Evolutionary conservation across 2,329 filamentous ascomycete genomes (phyloP), one percentile per base, ranked within the genome.

Genomic region (Fusarium torulosum): DNA sequence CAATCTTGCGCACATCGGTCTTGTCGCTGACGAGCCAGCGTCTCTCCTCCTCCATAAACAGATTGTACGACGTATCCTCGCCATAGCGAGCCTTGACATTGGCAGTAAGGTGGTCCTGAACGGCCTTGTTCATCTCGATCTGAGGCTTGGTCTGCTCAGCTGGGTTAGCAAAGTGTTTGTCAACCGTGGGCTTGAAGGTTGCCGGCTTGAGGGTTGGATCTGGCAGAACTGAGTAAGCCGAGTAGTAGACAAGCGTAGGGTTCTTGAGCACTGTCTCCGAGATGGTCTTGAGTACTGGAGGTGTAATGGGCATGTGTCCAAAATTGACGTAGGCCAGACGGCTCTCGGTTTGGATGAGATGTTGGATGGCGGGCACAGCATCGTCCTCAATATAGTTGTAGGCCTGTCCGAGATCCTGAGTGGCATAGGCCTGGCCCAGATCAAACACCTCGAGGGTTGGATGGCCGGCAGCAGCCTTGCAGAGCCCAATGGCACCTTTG

Each of bases 301-400:
- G 73, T 19, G 79, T 72, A 42, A 77, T 73, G 54, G 73, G 74
- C 59, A 74, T 82, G 54, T 79, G 76, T 8, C 78, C 77, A 35
- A 85, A 75, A 62, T 80, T 81, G 40, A 85, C 71, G 59, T 81
- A 83, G 27, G 78, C 69, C 8, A 85, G 73, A 10, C 62, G 60
- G 11, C 74, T 66, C 19, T 74, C 72, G 6, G 72, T 70, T 15
- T 60, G 63, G 50, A 84, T 59, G 19, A 84, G 68, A 15, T 69
- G 60, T 35, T 69, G 61, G 11, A 85, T 73, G 21, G 76, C 66
- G 4, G 72, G 60, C 4, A 79, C 72, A 19, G 75, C 74, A 7
- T 41, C 74, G 58, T 82, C 80, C 27, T 80, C 78, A 41, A 85
- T 75, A 72, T 78, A 84, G 60, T 85, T 85, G 75, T 81, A 84